Evolutionary conservation across 306 rosid species (phyloP).

Genomic region (Casuarina equisetifolia): DNA sequence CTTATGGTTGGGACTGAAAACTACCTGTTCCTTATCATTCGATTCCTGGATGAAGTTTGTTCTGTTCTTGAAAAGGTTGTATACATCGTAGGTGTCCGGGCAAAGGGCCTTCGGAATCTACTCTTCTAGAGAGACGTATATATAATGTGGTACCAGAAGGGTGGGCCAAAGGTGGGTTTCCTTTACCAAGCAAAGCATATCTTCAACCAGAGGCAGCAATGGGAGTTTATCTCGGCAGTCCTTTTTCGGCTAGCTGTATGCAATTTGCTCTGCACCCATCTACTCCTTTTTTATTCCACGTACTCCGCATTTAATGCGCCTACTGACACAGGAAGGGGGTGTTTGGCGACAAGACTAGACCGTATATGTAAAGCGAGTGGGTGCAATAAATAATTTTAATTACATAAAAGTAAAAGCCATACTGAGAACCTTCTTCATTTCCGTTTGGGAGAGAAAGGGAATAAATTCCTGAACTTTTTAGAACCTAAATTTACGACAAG

Average conservation of each 20-base stretch:
- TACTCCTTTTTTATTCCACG: not conserved
- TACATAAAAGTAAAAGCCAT: too few species aligned
- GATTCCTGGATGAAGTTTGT: not conserved
- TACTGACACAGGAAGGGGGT: not conserved
- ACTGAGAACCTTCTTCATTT: too few species aligned
- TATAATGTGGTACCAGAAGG: not conserved
- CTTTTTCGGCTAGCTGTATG: constrained; percentile 32
- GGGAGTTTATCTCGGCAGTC: not conserved
- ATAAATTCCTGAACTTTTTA: too few species aligned
- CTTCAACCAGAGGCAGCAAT: constrained; percentile 40
- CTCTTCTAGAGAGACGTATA: not conserved
- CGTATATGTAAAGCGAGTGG: not conserved
- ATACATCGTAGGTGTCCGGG: not conserved
- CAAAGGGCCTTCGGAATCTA: not conserved
- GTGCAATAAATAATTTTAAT: too few species aligned
- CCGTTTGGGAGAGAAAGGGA: too few species aligned
- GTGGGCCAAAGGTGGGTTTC: constrained; percentile 23
- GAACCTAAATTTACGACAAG: too few species aligned
- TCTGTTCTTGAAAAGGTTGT: not conserved
- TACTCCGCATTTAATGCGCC: not conserved
- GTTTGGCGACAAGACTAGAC: constrained; percentile 3
- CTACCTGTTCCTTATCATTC: not conserved
- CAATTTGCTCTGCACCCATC: constrained; percentile 13
- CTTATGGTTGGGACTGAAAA: constrained; percentile 9
- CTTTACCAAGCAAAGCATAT: constrained; percentile 37